Base-by-base conservation (phyloP, 352 stramenopile species). In the Pythium periplocum region DNA sequence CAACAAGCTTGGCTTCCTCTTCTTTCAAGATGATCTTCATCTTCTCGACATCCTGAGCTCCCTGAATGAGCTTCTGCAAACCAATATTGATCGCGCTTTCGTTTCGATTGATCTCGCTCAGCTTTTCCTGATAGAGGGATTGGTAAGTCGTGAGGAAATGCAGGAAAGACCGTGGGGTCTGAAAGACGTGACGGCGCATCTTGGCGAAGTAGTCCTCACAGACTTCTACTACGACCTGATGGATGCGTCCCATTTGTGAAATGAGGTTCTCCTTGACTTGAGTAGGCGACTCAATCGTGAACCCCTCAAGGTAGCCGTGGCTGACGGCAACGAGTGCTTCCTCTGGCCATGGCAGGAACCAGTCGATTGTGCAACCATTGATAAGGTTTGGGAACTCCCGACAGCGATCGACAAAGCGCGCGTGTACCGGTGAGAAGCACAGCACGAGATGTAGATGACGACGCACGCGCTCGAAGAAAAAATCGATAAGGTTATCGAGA, bases 1-100 rank as follows among this genome's bases (percentile, higher is more conserved):
- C 55, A 10, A 86, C 80, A 4, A 96, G 72, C 52, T 97, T 96
- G 2, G 85, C 68, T 61, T 97, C 87, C 41, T 96, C 85, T 41
- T 95, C 82, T 46, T 88, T 89, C 11, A 96, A 54, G 10, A 91
- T 64, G 0, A 91, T 48, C 51, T 96, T 96, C 90, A 97, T 97
- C 9, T 76, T 75, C 57, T 96, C 86, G 1, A 97, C 90, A 46
- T 96, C 87, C 12, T 92, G 70, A 2, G 81, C 86, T 33, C 86
- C 88, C 45, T 96, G 82, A 1, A 86, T 66, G 30, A 97, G 69
- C 55, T 96, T 97, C 48, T 94, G 82, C 2, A 97, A 69, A 0
- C 90, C 90, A 9, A 96, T 71, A 45, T 90, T 85, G 10, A 97
- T 88, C 8, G 81, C 65, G 45, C 69, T 86, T 48, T 90, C 83